Evolutionary conservation across 192 early-diverging fungal genomes (phyloP).

Genomic region (Rhizoclosmatium sp.): DNA sequence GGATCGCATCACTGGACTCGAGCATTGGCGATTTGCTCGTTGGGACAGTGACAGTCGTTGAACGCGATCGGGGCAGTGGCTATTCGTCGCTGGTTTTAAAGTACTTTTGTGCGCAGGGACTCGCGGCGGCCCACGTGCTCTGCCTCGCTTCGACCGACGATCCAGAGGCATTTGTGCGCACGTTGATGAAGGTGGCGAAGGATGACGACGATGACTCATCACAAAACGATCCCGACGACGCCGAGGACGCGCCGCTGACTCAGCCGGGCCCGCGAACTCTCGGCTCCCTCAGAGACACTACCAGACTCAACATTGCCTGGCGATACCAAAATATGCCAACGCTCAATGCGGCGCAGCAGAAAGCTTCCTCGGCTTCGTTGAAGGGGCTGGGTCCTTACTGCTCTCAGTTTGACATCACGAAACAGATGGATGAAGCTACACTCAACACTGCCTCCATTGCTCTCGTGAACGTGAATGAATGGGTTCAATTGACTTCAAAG

Average conservation of each 20-base stretch:
- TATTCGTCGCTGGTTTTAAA: constrained; percentile 81
- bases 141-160: constrained; percentile 56
- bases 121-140: constrained; percentile 77
- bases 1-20: constrained; percentile 85
- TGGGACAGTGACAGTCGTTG: constrained; percentile 78
- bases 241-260: not conserved
- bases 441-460: constrained; percentile 45
- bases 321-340: constrained; percentile 85
- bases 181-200: constrained; percentile 1
- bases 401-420: constrained; percentile 86
- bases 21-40: constrained; percentile 81
- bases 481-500: not conserved
- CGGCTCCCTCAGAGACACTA: constrained; percentile 53
- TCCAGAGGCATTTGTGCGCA: constrained; percentile 58
- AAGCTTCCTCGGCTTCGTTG: constrained; percentile 63
- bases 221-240: constrained; percentile 45
- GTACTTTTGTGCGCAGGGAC: constrained; percentile 88
- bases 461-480: constrained; percentile 31
- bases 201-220: constrained; percentile 60
- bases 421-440: constrained; percentile 66
- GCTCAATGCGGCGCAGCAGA: constrained; percentile 51
- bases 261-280: constrained; percentile 12
- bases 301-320: constrained; percentile 92
- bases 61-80: constrained; percentile 80
- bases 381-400: constrained; percentile 85